Base-by-base conservation (phyloP, 345 rosid species). In the Balakata baccata region DNA sequence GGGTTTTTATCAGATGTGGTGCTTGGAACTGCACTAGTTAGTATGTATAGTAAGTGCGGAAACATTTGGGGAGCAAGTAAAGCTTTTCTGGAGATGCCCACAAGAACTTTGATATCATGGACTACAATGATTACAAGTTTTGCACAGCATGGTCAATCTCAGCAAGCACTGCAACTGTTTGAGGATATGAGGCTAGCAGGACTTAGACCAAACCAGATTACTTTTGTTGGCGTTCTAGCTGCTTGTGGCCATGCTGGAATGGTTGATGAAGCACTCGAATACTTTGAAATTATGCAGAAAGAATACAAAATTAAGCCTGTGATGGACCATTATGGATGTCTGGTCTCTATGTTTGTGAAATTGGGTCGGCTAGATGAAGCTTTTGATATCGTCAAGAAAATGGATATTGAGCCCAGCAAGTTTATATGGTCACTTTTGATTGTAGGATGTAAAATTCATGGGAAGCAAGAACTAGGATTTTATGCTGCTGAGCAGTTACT, bases 41-140 rank as follows among this genome's bases (percentile, higher is more conserved):
- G 77, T 72, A 86, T 89, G 89, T 89, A 89, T 66, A 77, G 67
- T 29, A 87, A 87, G 75, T 86, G 91, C 68, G 93, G 91, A 69
- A 83, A 80, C 77, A 78, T 83, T 73, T 79, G 75, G 62, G 74
- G 53, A 68, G 89, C 91, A 20, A 76, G 79, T 68, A 86, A 64
- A 82, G 85, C 84, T 60, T 87, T 87, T 62, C 13, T 77, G 56
- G 89, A 82, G 79, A 87, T 89, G 87, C 63, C 88, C 45, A 63
- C 73, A 2, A 86, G 86, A 75, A 87, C 87, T 14, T 64, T 89
- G 82, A 83, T 87, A 64, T 82, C 86, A 16, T 86, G 91, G 89
- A 89, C 89, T 65, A 74, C 86, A 11, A 89, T 89, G 87, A 82
- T 89, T 34, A 78, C 82, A 20, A 81, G 80, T 71, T 76, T 81